Evolutionary conservation across 805 yeast species (phyloP), one percentile per base, ranked within the genome.

Genomic region (Candida hungchunana): DNA sequence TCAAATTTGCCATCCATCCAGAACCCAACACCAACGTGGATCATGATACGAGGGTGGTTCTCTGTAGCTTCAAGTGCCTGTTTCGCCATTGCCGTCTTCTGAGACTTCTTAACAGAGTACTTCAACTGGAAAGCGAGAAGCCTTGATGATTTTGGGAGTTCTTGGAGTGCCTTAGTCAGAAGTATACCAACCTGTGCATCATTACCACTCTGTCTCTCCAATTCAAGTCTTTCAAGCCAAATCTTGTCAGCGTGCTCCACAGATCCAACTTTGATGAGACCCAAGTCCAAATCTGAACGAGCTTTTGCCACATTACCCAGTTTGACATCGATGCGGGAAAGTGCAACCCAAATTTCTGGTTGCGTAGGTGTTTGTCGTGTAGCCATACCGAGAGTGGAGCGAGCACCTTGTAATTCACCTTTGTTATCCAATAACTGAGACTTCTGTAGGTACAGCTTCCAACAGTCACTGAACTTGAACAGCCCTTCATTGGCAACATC

Each of bases 21-120:
- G 43, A 88, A 78, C 37, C 76, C 72, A 10, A 67, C 60, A 0
- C 93, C 96, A 21, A 87, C 79, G 0, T 75, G 68, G 10, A 74
- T 46, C 10, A 89, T 61, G 1, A 90, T 72, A 13, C 66, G 40
- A 0, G 80, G 67, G 33, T 79, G 67, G 43, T 82, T 82, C 28
- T 71, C 62, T 0, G 95, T 83, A 9, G 67, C 67, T 38, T 71
- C 74, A 43, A 90, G 64, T 0, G 96, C 95, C 48, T 80, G 84
- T 18, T 78, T 67, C 34, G 82, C 78, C 7, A 74, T 62, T 13
- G 74, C 73, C 56, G 77, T 71, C 50, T 74, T 63, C 48, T 75
- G 62, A 32, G 81, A 60, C 58, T 73, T 53, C 56, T 68, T 67
- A 37, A 71, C 52, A 10, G 59, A 56, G 15, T 62, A 44, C 34